Evolutionary conservation across 768 basidiomycete species (phyloP).

Genomic region (Tubosaeta sp.): DNA sequence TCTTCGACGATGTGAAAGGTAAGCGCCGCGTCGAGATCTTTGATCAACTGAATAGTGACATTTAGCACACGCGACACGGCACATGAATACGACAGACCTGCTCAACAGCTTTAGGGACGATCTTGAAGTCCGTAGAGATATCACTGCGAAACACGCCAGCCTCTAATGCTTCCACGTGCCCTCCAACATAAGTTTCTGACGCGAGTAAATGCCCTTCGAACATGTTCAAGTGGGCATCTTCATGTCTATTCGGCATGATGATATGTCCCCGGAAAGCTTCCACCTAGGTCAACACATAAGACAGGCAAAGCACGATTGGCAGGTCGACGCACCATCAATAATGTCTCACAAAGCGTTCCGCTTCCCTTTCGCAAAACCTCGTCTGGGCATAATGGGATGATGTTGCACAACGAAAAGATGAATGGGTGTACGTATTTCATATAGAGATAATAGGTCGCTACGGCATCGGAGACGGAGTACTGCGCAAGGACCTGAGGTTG

Average conservation of each 20-base stretch:
- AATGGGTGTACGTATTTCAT: conserved; percentile 99
- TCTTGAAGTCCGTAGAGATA: conserved; percentile 92
- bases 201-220: conserved; percentile 95
- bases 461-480: conserved; percentile 99
- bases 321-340: conserved; percentile 77
- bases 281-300: conserved; percentile 53
- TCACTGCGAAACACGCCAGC: conserved; percentile 98
- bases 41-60: conserved; percentile 63
- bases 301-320: neutral
- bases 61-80: neutral
- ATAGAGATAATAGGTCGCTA: conserved; percentile 99
- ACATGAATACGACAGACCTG: conserved; percentile 45
- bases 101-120: conserved; percentile 82
- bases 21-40: conserved; percentile 90
- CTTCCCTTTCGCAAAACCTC: conserved; percentile 95
- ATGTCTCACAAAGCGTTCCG: conserved; percentile 94
- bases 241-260: conserved; percentile 98
- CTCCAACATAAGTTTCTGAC: conserved; percentile 97
- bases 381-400: conserved; percentile 94
- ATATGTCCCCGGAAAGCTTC: conserved; percentile 90
- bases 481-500: conserved; percentile 92
- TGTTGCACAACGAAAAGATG: conserved; percentile 98
- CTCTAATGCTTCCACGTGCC: conserved; percentile 97
- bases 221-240: conserved; percentile 87
- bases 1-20: conserved; percentile 87